Base-by-base conservation (phyloP, 305 asterid species). In the Nicotiana rustica region DNA sequence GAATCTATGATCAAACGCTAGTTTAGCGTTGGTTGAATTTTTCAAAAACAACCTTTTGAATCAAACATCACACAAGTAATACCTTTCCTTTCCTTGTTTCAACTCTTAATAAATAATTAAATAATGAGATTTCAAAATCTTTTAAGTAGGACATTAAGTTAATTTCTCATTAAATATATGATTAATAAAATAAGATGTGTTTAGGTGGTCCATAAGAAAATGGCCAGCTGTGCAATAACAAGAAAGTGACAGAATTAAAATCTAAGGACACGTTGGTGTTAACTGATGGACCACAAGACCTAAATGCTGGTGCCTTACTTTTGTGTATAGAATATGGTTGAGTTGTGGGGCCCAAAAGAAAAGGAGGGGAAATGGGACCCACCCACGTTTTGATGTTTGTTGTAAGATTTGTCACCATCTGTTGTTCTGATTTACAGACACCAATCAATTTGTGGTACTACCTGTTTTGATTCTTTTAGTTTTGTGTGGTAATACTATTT, bases 151-250 rank as follows among this genome's bases (percentile, higher is more conserved):
- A 14, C 25, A 73, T 71, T 73, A 73, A 73, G 44, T 29, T 49
- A 25, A 52, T 75, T 75, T 44, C 21, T 12, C 14, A 71, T 71
- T 71, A 71, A 47, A 25, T 19, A 21, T 71, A 44, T 47, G 7
- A 71, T 47, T 71, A 47, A 9, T 1, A 9, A 62, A 21, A 21
- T 65, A 65, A 65, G 38, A 65, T 3, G 68, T 21, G 79, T 44
- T 19, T 47, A 13, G 9, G 62, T 49, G 64, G 79, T 17, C 79
- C 79, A 75, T 25, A 49, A 7, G 15, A 8, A 75, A 52, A 75
- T 75, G 79, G 79, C 19, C 65, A 75, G 64, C 79, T 75, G 79
- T 75, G 8, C 29, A 52, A 7, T 75, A 31, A 25, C 21, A 25
- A 73, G 79, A 49, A 73, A 75, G 1, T 52, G 64, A 75, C 29